These are phyloP conservation scores for Fusarium musae DNA, from an alignment of 2,329 filamentous ascomycete species.

Conservation along the genomic window DNA sequence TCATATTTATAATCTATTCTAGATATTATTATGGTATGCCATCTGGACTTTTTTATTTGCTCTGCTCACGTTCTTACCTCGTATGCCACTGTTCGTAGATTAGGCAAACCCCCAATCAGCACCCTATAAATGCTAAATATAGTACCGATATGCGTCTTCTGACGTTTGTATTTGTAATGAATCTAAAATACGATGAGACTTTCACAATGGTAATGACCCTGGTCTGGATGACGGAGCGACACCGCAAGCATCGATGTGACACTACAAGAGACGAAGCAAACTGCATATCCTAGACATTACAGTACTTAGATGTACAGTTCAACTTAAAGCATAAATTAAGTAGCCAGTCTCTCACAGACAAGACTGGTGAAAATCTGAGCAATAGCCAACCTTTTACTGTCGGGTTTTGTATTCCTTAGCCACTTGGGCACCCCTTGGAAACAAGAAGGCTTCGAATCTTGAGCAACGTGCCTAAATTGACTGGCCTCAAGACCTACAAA, in stretches of 20 bases:
- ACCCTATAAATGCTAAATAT: background rate
- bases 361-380: background rate
- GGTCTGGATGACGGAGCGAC: too few species aligned
- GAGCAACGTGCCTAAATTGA: background rate
- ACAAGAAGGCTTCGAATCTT: background rate
- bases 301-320: fast-evolving
- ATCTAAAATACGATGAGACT: fast-evolving
- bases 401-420: background rate
- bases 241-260: background rate
- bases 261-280: background rate
- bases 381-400: background rate
- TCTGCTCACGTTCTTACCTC: background rate
- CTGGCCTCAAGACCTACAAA: background rate
- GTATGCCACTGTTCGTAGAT: background rate
- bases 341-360: too few species aligned
- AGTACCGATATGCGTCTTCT: fast-evolving
- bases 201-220: too few species aligned
- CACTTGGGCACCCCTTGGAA: background rate
- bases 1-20: fast-evolving
- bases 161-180: fast-evolving
- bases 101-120: background rate
- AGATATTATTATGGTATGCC: background rate
- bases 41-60: background rate
- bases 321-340: fast-evolving
- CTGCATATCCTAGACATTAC: background rate